Evolutionary conservation across 2,329 filamentous ascomycete genomes (phyloP).

Genomic region (Botrytis medusae): DNA sequence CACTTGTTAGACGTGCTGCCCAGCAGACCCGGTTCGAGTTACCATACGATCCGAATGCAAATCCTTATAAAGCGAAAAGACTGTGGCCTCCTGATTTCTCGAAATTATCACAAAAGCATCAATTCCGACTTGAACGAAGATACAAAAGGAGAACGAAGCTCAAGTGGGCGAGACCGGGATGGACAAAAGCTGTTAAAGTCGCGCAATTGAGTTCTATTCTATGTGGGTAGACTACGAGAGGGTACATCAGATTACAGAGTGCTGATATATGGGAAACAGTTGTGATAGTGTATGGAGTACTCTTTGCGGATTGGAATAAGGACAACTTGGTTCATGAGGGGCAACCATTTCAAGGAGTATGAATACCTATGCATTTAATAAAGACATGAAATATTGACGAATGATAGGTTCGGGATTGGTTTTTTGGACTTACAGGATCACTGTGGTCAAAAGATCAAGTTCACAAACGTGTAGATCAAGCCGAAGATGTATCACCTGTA

Average conservation of each 20-base stretch:
- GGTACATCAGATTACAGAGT: neutral
- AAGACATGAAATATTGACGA: conserved; percentile 23
- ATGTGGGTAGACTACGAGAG: conserved; percentile 32
- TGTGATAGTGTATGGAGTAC: conserved; percentile 55
- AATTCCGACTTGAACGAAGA: conserved; percentile 76
- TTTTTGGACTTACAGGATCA: conserved; percentile 43
- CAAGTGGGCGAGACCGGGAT: conserved; percentile 60
- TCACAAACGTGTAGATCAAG: conserved; percentile 24
- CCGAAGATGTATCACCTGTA: conserved; percentile 30
- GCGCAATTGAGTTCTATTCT: conserved; percentile 50
- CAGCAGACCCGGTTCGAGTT: conserved; percentile 40
- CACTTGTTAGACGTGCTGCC: conserved; percentile 46
- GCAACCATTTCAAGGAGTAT: conserved; percentile 53
- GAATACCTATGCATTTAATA: conserved; percentile 28
- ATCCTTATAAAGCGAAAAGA: conserved; percentile 66
- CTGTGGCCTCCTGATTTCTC: conserved; percentile 77
- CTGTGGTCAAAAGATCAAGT: conserved; percentile 38
- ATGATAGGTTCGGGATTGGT: conserved; percentile 43
- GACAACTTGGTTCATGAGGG: conserved; percentile 33
- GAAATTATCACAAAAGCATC: conserved; percentile 67
- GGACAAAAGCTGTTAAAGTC: conserved; percentile 65
- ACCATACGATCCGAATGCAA: conserved; percentile 45
- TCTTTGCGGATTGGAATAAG: conserved; percentile 60
- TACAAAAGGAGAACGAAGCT: conserved; percentile 69
- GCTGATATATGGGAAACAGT: conserved; percentile 41